These are phyloP conservation scores for Lactifluus pinguis DNA, from an alignment of 768 basidiomycete genomes.

Conservation along the genomic window DNA sequence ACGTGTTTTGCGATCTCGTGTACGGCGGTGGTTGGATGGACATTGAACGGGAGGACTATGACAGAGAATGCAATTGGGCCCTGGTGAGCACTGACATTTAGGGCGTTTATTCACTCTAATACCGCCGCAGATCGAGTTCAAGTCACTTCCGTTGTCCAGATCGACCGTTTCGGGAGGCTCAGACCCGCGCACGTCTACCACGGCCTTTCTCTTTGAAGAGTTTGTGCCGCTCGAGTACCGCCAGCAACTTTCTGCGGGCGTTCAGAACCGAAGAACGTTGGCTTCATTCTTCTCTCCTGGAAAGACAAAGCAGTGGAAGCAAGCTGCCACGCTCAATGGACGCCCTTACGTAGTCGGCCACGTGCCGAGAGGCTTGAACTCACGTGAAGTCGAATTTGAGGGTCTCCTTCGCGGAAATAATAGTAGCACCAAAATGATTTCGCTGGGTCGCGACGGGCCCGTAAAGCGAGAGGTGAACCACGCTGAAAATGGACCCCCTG, in stretches of 20 bases:
- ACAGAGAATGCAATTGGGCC: constrained; percentile 88
- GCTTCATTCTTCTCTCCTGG: constrained; percentile 55
- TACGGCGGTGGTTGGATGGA: constrained; percentile 87
- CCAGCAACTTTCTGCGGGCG: constrained; percentile 54
- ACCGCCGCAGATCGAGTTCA: constrained; percentile 68
- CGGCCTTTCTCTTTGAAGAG: constrained; percentile 85
- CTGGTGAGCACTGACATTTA: constrained; percentile 44
- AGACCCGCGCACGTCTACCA: constrained; percentile 66
- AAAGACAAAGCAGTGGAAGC: constrained; percentile 44
- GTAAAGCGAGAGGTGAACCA: constrained; percentile 14
- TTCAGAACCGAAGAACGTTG: constrained; percentile 45
- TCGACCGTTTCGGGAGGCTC: constrained; percentile 24
- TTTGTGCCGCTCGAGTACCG: constrained; percentile 86
- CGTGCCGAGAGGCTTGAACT: constrained; percentile 43
- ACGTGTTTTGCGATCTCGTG: constrained; percentile 74
- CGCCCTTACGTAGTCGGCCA: constrained; percentile 60
- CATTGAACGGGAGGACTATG: constrained; percentile 61
- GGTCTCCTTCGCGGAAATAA: constrained; percentile 52
- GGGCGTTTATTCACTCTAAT: neutral
- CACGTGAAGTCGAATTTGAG: constrained; percentile 73
- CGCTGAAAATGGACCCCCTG: neutral
- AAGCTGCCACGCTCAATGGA: constrained; percentile 72
- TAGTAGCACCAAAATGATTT: constrained; percentile 34
- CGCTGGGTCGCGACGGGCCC: constrained; percentile 22
- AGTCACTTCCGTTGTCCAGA: constrained; percentile 47